Conservation (phyloP, 371 early-diverging fungal genomes). For the Syncephalastrum monosporum region DNA sequence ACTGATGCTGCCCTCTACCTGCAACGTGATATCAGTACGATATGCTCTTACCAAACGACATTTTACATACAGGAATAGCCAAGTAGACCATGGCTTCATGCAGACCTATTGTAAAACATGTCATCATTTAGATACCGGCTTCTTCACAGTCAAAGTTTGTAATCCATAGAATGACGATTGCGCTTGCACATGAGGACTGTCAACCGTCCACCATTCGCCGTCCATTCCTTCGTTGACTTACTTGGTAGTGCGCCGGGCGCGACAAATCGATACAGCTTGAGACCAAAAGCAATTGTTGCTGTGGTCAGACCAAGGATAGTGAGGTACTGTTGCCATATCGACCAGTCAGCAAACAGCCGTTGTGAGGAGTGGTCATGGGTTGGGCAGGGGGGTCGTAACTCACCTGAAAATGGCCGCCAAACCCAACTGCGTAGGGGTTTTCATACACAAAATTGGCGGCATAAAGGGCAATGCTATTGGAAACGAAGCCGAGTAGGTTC, state of each 20-base stretch:
- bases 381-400: neutral
- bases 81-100: slow-evolving; percentile 30
- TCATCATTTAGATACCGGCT: neutral
- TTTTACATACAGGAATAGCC: slow-evolving; percentile 34
- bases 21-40: slow-evolving; percentile 1
- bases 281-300: slow-evolving; percentile 22
- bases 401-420: slow-evolving; percentile 48
- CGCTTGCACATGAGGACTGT: too few relatives aligned
- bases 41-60: neutral
- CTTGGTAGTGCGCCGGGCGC: slow-evolving; percentile 16
- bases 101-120: slow-evolving; percentile 1
- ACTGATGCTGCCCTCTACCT: slow-evolving; percentile 46
- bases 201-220: too few relatives aligned
- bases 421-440: slow-evolving; percentile 40
- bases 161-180: neutral
- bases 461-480: slow-evolving; percentile 30
- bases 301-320: slow-evolving; percentile 27
- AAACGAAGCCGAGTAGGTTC: slow-evolving; percentile 27
- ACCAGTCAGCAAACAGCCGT: neutral
- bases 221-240: slow-evolving; percentile 6
- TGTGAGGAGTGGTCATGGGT: neutral
- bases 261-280: slow-evolving; percentile 15
- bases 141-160: neutral
- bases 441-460: slow-evolving; percentile 29
- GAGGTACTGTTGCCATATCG: slow-evolving; percentile 13